A percentile compares a stretch with the other conserved stretches of the same genome.
phyloP scores from a whole-genome alignment of 768 basidiomycete species.

The Boletus reticulatus region DNA sequence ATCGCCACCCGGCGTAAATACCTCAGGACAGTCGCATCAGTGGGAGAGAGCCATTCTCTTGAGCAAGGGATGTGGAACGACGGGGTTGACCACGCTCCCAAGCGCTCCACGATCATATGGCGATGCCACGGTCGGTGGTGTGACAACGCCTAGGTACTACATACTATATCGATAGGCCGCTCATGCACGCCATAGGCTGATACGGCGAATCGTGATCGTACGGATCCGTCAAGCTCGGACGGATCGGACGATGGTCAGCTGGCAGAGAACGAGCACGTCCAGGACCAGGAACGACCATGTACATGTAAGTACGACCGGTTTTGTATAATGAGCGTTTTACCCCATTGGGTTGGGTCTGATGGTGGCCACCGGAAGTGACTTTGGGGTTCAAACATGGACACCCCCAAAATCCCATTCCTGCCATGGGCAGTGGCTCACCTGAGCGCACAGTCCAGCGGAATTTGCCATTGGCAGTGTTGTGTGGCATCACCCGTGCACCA shows the following conservation, averaged over 20 bases:
- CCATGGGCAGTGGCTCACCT: neutral
- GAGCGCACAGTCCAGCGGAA: neutral
- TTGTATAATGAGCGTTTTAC: slow-evolving; percentile 9
- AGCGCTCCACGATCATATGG: neutral
- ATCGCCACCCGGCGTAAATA: neutral
- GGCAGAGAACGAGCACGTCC: neutral
- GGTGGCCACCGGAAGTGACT: neutral
- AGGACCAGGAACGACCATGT: neutral
- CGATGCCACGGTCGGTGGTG: neutral
- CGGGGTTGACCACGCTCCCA: neutral
- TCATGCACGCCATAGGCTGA: neutral
- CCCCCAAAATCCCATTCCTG: slow-evolving; percentile 10
- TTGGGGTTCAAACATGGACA: neutral
- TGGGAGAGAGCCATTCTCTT: neutral
- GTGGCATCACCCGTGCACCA: neutral
- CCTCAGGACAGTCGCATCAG: neutral
- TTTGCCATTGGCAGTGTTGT: slow-evolving; percentile 6
- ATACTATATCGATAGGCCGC: slow-evolving; percentile 1
- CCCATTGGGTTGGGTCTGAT: slow-evolving; percentile 3
- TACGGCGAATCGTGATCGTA: neutral
- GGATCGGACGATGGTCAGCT: neutral
- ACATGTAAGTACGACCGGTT: neutral
- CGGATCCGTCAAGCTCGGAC: slow-evolving; percentile 8
- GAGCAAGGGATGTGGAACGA: neutral
- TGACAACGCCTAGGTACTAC: neutral